Percentiles rank a stretch among this genome's conserved stretches.
phyloP scores from a whole-genome alignment of 2,329 filamentous ascomycete genomes.

The Pseudocercospora macadamiae region DNA sequence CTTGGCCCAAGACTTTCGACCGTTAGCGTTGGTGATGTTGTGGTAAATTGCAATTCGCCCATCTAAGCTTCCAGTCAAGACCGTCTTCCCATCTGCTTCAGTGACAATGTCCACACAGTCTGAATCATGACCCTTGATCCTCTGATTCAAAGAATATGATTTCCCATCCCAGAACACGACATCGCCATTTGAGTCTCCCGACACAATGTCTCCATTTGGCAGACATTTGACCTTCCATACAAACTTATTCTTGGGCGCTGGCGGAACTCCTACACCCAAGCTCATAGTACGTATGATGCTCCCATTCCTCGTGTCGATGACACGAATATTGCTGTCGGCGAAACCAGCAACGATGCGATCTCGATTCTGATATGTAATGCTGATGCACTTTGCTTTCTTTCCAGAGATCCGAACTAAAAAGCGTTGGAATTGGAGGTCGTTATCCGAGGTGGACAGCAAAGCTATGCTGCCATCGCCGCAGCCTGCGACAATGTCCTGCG shows the following conservation, averaged over 20 bases:
- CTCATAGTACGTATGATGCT: constrained; percentile 80
- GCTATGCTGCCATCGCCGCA: constrained; percentile 91
- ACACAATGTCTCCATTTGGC: constrained; percentile 85
- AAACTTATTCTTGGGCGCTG: constrained; percentile 80
- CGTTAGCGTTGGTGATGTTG: constrained; percentile 54
- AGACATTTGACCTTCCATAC: constrained; percentile 93
- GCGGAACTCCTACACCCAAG: constrained; percentile 74
- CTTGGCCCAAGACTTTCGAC: constrained; percentile 73
- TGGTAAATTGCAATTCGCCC: constrained; percentile 83
- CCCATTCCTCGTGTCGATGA: constrained; percentile 83
- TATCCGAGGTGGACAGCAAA: constrained; percentile 82
- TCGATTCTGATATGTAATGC: constrained; percentile 84
- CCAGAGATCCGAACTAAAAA: constrained; percentile 75
- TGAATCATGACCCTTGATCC: constrained; percentile 82
- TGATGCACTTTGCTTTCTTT: constrained; percentile 87
- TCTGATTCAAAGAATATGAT: constrained; percentile 84
- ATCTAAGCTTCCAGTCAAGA: constrained; percentile 92
- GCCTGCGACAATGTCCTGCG: constrained; percentile 74
- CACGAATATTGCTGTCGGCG: constrained; percentile 92
- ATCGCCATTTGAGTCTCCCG: constrained; percentile 92
- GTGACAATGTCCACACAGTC: constrained; percentile 88
- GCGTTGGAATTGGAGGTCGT: constrained; percentile 77
- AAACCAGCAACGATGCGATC: constrained; percentile 86
- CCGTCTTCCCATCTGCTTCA: constrained; percentile 76
- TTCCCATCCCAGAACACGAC: constrained; percentile 92